A percentile compares a stretch with the other conserved stretches of the same genome.
phyloP scores from a whole-genome alignment of 2,329 filamentous ascomycete genomes.

The Fusarium dlaminii region DNA sequence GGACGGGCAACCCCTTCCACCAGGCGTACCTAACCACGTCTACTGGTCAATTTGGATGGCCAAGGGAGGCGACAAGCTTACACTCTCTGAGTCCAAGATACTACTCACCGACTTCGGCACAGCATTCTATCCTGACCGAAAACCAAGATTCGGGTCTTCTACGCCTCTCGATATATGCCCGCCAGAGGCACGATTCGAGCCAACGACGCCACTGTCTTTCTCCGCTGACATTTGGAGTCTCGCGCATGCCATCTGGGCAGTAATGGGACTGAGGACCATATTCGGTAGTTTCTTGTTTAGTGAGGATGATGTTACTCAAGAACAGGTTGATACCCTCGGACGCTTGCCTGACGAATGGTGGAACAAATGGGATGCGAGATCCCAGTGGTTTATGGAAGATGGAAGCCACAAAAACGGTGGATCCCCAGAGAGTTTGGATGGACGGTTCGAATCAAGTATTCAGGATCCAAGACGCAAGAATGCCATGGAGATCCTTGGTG shows the following conservation, averaged over 20 bases:
- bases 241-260: conserved; percentile 47
- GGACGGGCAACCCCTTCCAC: conserved; percentile 20
- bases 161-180: conserved; percentile 44
- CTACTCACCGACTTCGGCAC: conserved; percentile 48
- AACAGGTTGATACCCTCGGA: conserved; percentile 33
- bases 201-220: conserved; percentile 45
- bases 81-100: conserved; percentile 31
- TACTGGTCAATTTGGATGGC: conserved; percentile 48
- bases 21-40: conserved; percentile 44
- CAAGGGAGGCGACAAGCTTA: conserved; percentile 42
- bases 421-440: not conserved
- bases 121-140: conserved; percentile 42
- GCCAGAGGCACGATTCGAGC: conserved; percentile 49
- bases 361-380: conserved; percentile 23
- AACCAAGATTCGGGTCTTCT: conserved; percentile 38
- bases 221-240: conserved; percentile 54
- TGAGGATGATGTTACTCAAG: conserved; percentile 14
- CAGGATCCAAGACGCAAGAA: not conserved
- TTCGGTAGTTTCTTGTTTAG: conserved; percentile 5
- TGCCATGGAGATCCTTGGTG: not conserved
- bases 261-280: conserved; percentile 41
- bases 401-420: not conserved
- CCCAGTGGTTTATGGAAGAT: conserved; percentile 5
- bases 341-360: conserved; percentile 27
- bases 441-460: conserved; percentile 3